phyloP scores from a whole-genome alignment of 306 rosid genomes.

The Purshia tridentata region DNA sequence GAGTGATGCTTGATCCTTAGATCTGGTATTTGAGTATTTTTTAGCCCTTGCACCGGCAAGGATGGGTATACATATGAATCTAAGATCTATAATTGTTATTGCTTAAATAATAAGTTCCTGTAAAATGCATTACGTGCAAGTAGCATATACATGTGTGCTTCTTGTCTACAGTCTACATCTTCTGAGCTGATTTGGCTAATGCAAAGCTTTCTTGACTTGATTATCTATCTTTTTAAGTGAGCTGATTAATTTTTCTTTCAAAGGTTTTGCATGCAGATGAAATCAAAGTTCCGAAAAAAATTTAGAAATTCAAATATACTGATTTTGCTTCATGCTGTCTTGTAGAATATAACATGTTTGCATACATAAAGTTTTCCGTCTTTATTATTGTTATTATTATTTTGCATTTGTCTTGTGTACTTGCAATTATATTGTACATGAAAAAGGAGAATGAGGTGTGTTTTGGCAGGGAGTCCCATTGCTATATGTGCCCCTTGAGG shows the following conservation, averaged over 20 bases:
- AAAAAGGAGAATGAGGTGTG: neutral
- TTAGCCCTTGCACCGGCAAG: neutral
- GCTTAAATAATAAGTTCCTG: neutral
- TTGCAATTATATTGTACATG: no score
- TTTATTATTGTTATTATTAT: no score
- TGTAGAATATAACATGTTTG: no score
- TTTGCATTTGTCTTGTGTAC: no score
- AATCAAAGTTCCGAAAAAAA: neutral
- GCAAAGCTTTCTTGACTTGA: neutral
- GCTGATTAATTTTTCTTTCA: neutral
- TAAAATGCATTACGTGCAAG: neutral
- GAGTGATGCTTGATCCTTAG: neutral
- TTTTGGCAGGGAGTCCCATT: conserved; percentile 76
- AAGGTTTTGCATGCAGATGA: neutral
- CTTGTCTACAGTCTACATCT: neutral
- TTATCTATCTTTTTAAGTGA: neutral
- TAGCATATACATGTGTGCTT: neutral
- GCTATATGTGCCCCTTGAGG: conserved; percentile 88
- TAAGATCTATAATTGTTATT: neutral
- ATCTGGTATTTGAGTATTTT: neutral
- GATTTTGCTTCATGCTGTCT: no score
- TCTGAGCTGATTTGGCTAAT: neutral
- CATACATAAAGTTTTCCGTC: no score
- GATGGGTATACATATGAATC: no score
- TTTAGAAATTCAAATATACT: no score